These are phyloP conservation scores for Fraxinus latifolia DNA, from an alignment of 305 asterid genomes.

Conservation along the genomic window DNA sequence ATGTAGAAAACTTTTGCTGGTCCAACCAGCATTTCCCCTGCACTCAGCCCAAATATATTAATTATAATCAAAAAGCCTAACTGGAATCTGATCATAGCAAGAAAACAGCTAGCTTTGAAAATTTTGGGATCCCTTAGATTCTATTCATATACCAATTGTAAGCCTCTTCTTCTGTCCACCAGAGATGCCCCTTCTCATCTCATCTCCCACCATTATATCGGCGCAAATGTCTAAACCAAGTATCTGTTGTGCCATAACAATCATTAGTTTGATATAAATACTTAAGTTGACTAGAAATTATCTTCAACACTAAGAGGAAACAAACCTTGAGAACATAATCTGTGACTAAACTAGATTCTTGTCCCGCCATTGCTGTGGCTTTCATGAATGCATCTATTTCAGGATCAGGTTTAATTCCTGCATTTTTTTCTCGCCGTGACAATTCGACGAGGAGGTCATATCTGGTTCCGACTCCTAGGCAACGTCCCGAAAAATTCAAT, in stretches of 20 bases:
- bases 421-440: conserved; percentile 75
- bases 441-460: conserved; percentile 80
- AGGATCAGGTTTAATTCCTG: conserved; percentile 89
- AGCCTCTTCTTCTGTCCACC: conserved; percentile 97
- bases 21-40: conserved; percentile 96
- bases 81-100: background rate
- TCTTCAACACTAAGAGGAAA: conserved; percentile 13
- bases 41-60: conserved; percentile 13
- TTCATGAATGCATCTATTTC: conserved; percentile 94
- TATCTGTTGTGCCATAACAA: conserved; percentile 42
- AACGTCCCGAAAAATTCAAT: conserved; percentile 75
- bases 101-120: background rate
- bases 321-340: conserved; percentile 83
- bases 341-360: conserved; percentile 82
- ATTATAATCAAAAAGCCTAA: background rate
- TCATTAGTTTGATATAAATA: background rate
- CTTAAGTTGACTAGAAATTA: background rate
- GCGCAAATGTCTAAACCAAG: conserved; percentile 93
- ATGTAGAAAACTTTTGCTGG: conserved; percentile 91
- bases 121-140: background rate
- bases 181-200: conserved; percentile 90
- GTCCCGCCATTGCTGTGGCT: conserved; percentile 83
- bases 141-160: conserved; percentile 67
- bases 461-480: conserved; percentile 94
- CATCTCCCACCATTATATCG: conserved; percentile 84